Conservation (phyloP, 441 rosid genomes). For the Daphne laureola region DNA sequence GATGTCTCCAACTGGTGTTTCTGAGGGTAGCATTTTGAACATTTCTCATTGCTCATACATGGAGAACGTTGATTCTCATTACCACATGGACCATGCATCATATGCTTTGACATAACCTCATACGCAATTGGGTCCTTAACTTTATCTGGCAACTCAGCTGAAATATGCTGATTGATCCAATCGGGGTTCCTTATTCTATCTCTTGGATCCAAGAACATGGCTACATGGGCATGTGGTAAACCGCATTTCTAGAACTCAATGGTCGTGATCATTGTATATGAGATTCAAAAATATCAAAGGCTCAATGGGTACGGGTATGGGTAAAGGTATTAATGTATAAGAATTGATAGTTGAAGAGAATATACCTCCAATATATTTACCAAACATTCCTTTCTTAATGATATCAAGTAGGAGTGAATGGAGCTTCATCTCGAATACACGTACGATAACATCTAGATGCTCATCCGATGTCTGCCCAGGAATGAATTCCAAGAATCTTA, state of each 20-base stretch:
- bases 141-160: constrained; percentile 1
- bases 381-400: neutral
- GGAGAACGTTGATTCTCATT: neutral
- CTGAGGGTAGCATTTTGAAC: neutral
- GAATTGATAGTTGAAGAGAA: no score
- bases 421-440: constrained; percentile 6
- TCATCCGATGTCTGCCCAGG: neutral
- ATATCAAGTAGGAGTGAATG: neutral
- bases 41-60: neutral
- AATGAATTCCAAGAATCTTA: neutral
- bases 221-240: constrained; percentile 12
- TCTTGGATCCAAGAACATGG: neutral
- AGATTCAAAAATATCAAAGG: neutral
- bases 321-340: no score
- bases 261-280: no score
- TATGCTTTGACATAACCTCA: neutral
- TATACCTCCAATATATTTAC: neutral
- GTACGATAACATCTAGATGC: neutral
- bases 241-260: neutral
- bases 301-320: no score
- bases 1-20: no score
- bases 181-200: neutral
- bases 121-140: neutral
- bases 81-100: constrained; percentile 18
- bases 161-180: neutral